Evolutionary conservation across 2,329 filamentous ascomycete species (phyloP).

Genomic region (Cercospora sesami): DNA sequence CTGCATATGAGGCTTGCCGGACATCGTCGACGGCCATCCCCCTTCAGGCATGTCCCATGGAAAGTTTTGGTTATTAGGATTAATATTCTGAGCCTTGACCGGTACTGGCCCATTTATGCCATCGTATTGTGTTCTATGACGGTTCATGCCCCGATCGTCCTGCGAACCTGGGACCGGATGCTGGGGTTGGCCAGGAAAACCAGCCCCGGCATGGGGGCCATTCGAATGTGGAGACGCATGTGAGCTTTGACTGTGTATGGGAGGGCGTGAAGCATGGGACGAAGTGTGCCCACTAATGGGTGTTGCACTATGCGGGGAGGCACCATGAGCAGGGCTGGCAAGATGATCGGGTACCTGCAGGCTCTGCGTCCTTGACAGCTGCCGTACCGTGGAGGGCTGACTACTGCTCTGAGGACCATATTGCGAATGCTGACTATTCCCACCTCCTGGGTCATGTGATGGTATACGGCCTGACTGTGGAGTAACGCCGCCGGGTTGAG

Average conservation of each 20-base stretch:
- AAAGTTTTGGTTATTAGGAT: slow-evolving; percentile 42
- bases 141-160: slow-evolving; percentile 36
- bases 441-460: slow-evolving; percentile 36
- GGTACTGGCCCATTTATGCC: slow-evolving; percentile 33
- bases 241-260: background rate
- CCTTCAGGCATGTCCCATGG: slow-evolving; percentile 39
- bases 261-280: slow-evolving; percentile 7
- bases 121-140: slow-evolving; percentile 25
- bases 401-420: slow-evolving; percentile 27
- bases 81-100: slow-evolving; percentile 32
- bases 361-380: slow-evolving; percentile 33
- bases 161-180: slow-evolving; percentile 33
- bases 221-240: slow-evolving; percentile 1
- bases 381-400: slow-evolving; percentile 24
- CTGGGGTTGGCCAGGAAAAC: slow-evolving; percentile 37
- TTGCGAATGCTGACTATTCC: slow-evolving; percentile 33
- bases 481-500: slow-evolving; percentile 28
- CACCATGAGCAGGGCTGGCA: slow-evolving; percentile 27
- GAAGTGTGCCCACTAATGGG: slow-evolving; percentile 14
- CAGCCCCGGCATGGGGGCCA: background rate
- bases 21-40: slow-evolving; percentile 49
- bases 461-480: slow-evolving; percentile 32
- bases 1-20: slow-evolving; percentile 48
- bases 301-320: slow-evolving; percentile 23
- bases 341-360: slow-evolving; percentile 28